These are phyloP conservation scores for Sclerotinia trifoliorum DNA, from an alignment of 2,329 filamentous ascomycete genomes.

Conservation along the genomic window DNA sequence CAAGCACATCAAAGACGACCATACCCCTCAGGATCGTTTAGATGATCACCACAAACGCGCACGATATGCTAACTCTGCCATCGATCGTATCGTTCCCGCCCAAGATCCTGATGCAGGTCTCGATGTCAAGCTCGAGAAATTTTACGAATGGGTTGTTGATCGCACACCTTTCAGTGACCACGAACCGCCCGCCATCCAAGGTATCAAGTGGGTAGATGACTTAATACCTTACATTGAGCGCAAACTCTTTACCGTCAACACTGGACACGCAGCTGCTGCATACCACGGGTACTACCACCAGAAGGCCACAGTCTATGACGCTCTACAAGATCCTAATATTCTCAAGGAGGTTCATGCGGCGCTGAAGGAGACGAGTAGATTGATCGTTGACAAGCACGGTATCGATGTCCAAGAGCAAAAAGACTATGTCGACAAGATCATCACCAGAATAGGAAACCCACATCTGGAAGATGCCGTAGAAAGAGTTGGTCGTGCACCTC, in stretches of 20 bases:
- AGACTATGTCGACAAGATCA: slow-evolving; percentile 87
- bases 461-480: slow-evolving; percentile 89
- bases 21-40: slow-evolving; percentile 68
- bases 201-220: slow-evolving; percentile 90
- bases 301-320: slow-evolving; percentile 86
- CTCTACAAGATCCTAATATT: slow-evolving; percentile 78
- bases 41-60: slow-evolving; percentile 70
- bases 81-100: slow-evolving; percentile 95
- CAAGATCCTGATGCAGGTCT: slow-evolving; percentile 78
- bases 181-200: slow-evolving; percentile 72
- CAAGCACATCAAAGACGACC: slow-evolving; percentile 72
- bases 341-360: slow-evolving; percentile 75
- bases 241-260: slow-evolving; percentile 99
- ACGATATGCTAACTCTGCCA: slow-evolving; percentile 94
- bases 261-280: slow-evolving; percentile 89
- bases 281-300: slow-evolving; percentile 90
- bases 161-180: slow-evolving; percentile 74
- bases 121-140: slow-evolving; percentile 94
- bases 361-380: slow-evolving; percentile 78
- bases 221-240: slow-evolving; percentile 96
- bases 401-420: slow-evolving; percentile 74
- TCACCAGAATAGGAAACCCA: slow-evolving; percentile 89
- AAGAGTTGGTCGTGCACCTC: slow-evolving; percentile 89
- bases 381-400: slow-evolving; percentile 84
- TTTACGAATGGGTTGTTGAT: slow-evolving; percentile 99